Conservation (phyloP, 768 basidiomycete species). For the Clitopilus hobsonii region DNA sequence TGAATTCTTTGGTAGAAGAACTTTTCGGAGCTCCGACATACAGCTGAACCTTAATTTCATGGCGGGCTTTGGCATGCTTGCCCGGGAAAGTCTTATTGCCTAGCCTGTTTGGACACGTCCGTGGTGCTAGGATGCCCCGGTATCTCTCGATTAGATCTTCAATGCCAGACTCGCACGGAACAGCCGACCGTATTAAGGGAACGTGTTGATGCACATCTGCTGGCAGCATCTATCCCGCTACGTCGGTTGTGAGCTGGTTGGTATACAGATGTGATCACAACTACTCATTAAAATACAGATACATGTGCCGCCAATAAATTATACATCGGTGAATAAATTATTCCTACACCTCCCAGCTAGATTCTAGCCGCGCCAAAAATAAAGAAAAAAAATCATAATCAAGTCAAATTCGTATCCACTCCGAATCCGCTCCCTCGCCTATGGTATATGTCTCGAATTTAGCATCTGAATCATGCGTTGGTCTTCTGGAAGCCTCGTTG, state of each 20-base stretch:
- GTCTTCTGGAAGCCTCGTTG: slow-evolving; percentile 45
- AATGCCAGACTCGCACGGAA: not conserved
- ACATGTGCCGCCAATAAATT: not conserved
- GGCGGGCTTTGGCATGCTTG: not conserved
- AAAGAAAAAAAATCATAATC: not conserved
- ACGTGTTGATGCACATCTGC: not conserved
- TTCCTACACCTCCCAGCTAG: not conserved
- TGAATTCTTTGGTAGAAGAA: too few relatives aligned
- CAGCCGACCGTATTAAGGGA: not conserved
- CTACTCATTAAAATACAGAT: not conserved
- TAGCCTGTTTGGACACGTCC: not conserved
- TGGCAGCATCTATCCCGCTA: not conserved
- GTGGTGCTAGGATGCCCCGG: not conserved
- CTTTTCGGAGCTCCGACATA: not conserved
- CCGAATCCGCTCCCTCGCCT: not conserved
- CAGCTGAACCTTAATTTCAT: not conserved
- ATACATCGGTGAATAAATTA: not conserved
- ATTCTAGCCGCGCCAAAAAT: not conserved
- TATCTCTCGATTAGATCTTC: not conserved
- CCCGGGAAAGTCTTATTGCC: not conserved
- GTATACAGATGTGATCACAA: not conserved
- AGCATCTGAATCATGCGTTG: slow-evolving; percentile 58
- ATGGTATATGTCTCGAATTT: slow-evolving; percentile 32
- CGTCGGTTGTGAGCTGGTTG: not conserved
- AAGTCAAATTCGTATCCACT: not conserved